Conservation (phyloP, 208 protist species). For the Herpetomonas samuelpessoai region DNA sequence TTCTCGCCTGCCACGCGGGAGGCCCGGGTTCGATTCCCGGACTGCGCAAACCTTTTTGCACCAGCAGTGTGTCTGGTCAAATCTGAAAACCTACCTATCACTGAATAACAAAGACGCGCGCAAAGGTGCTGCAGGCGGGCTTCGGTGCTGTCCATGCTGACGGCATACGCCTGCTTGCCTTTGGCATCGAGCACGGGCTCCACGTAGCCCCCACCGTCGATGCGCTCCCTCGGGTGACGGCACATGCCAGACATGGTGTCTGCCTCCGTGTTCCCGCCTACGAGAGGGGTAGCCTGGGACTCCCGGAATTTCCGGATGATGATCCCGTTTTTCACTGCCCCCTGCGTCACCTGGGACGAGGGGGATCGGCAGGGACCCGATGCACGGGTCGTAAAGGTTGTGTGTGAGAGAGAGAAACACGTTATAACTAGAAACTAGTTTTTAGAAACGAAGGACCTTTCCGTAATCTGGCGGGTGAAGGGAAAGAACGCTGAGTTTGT, state of each 20-base stretch:
- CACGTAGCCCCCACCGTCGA: background rate
- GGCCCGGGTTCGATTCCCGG: constrained; percentile 93
- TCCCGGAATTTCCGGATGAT: background rate
- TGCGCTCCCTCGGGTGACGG: background rate
- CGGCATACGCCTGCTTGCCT: background rate
- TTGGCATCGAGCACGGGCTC: background rate
- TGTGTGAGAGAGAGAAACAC: too few relatives aligned
- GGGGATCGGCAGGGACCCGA: background rate
- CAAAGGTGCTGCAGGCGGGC: background rate
- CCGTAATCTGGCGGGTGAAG: too few relatives aligned
- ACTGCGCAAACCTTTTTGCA: constrained; percentile 77
- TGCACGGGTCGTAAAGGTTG: background rate
- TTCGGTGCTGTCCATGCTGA: background rate
- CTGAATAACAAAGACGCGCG: too few relatives aligned
- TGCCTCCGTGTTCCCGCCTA: background rate
- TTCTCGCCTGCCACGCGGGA: constrained; percentile 92
- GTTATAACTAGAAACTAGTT: too few relatives aligned
- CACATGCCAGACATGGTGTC: background rate
- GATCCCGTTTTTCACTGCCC: background rate
- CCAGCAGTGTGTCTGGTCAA: background rate
- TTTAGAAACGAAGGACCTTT: too few relatives aligned
- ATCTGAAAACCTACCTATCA: too few relatives aligned
- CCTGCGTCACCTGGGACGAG: background rate
- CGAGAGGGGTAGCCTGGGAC: background rate
- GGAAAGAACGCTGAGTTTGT: too few relatives aligned